Conservation (phyloP, 1,284 basidiomycete species). For the Trichosporon sp. region DNA sequence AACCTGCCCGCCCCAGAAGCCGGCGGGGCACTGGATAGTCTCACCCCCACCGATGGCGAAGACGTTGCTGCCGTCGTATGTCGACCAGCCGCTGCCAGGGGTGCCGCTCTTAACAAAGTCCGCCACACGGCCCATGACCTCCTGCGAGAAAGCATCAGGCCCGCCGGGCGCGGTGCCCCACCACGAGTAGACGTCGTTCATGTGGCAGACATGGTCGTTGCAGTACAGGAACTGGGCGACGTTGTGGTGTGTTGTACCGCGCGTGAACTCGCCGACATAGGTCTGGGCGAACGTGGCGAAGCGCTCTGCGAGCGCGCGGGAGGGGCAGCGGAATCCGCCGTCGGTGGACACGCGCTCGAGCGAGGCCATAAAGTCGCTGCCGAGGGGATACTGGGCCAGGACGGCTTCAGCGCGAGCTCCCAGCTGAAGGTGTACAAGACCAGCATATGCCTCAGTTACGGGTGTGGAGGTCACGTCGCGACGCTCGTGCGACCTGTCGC, state of each 20-base stretch:
- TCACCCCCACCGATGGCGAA: conserved; percentile 19
- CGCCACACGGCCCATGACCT: conserved; percentile 22
- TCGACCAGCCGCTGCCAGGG: conserved; percentile 9
- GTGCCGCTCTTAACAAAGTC: conserved; percentile 31
- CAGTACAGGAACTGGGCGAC: conserved; percentile 48
- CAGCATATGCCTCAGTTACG: conserved; percentile 54
- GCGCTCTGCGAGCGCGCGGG: conserved; percentile 64
- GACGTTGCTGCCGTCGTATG: conserved; percentile 5
- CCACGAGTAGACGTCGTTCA: conserved; percentile 40
- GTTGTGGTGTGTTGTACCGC: conserved; percentile 63
- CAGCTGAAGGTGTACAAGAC: conserved; percentile 25
- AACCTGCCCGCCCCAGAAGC: conserved; percentile 29
- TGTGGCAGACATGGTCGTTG: conserved; percentile 35
- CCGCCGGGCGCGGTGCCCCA: conserved; percentile 24
- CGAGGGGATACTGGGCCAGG: conserved; percentile 30
- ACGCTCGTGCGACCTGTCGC: not conserved
- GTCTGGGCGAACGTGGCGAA: conserved; percentile 59
- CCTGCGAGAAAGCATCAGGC: not conserved
- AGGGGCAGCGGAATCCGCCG: conserved; percentile 53
- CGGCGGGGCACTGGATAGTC: conserved; percentile 22
- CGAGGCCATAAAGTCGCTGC: conserved; percentile 33
- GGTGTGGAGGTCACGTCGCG: conserved; percentile 51
- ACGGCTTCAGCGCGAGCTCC: conserved; percentile 8
- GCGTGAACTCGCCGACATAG: conserved; percentile 63
- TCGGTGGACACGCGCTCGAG: conserved; percentile 62